These are phyloP conservation scores for Cicer chorassanicum DNA, from an alignment of 306 rosid genomes.

Conservation along the genomic window DNA sequence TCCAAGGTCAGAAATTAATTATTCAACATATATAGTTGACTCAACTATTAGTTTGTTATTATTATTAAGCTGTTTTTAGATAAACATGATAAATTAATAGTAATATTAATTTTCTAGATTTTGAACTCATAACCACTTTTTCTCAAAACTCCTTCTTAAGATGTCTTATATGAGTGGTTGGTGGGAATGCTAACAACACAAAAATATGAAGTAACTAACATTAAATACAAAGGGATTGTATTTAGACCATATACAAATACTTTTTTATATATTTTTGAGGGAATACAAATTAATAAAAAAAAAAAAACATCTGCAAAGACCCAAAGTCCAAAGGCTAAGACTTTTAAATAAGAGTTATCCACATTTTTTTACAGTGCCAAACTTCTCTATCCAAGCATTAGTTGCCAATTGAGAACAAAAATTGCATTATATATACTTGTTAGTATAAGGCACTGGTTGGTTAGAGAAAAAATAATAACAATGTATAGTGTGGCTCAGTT, in stretches of 20 bases:
- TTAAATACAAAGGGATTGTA: neutral
- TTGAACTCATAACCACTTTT: too few species aligned
- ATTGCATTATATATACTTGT: conserved; percentile 31
- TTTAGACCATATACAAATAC: too few species aligned
- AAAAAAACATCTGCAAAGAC: neutral
- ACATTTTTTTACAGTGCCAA: neutral
- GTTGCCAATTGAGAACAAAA: conserved; percentile 22
- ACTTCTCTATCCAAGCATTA: conserved; percentile 19
- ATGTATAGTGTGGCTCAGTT: conserved; percentile 64
- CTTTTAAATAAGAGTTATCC: conserved; percentile 8
- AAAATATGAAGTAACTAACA: conserved; percentile 24
- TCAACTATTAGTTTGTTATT: too few species aligned
- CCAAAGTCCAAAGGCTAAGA: neutral
- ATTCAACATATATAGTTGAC: too few species aligned
- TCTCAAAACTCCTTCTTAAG: too few species aligned
- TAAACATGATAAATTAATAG: too few species aligned
- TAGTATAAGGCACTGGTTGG: conserved; percentile 28
- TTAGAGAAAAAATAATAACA: conserved; percentile 35
- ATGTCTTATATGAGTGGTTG: neutral
- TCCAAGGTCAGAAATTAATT: too few species aligned
- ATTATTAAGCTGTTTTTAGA: too few species aligned
- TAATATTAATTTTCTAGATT: too few species aligned
- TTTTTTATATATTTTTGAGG: conserved; percentile 19
- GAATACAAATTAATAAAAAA: neutral
- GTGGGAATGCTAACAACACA: conserved; percentile 37